Evolutionary conservation across 23 red algal genomes (phyloP).

Genomic region (Gracilaria domingensis): DNA sequence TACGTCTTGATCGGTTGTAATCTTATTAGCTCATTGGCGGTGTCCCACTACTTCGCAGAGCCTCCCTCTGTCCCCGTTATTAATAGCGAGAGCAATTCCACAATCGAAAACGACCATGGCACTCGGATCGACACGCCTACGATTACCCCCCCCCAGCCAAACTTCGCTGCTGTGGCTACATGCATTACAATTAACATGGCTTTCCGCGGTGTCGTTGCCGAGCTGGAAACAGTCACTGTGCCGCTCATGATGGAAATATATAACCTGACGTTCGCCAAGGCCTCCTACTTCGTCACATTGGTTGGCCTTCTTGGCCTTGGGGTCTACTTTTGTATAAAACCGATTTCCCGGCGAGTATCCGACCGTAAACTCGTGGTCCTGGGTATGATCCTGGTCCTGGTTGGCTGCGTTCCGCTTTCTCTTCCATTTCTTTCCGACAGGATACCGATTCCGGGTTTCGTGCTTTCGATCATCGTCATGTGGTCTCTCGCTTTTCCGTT

Average conservation of each 20-base stretch:
- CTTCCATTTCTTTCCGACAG: not conserved
- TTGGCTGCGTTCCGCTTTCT: slow-evolving; percentile 69
- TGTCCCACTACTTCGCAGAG: slow-evolving; percentile 69
- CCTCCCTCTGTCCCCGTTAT: slow-evolving; percentile 19
- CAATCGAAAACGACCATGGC: not conserved
- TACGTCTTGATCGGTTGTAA: slow-evolving; percentile 78
- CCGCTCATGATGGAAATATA: slow-evolving; percentile 77
- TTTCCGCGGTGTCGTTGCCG: slow-evolving; percentile 84
- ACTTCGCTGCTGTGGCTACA: slow-evolving; percentile 49
- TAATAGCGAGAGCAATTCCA: not conserved
- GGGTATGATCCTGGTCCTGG: slow-evolving; percentile 54
- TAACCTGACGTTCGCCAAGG: slow-evolving; percentile 54
- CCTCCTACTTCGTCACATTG: slow-evolving; percentile 59
- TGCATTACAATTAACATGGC: slow-evolving; percentile 90
- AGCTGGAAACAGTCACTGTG: slow-evolving; percentile 85
- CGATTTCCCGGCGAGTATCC: slow-evolving; percentile 61
- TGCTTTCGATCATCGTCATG: slow-evolving; percentile 33
- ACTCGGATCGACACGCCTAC: not conserved
- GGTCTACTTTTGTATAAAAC: slow-evolving; percentile 83
- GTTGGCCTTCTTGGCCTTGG: slow-evolving; percentile 79
- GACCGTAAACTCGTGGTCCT: slow-evolving; percentile 72
- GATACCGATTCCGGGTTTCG: slow-evolving; percentile 25
- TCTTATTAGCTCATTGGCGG: slow-evolving; percentile 27
- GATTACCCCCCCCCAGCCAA: not conserved
- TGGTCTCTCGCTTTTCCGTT: slow-evolving; percentile 87